A percentile compares a stretch with the other conserved stretches of the same genome.
phyloP scores from a whole-genome alignment of 2,329 filamentous ascomycete species.

The Trichoderma polysporum region DNA sequence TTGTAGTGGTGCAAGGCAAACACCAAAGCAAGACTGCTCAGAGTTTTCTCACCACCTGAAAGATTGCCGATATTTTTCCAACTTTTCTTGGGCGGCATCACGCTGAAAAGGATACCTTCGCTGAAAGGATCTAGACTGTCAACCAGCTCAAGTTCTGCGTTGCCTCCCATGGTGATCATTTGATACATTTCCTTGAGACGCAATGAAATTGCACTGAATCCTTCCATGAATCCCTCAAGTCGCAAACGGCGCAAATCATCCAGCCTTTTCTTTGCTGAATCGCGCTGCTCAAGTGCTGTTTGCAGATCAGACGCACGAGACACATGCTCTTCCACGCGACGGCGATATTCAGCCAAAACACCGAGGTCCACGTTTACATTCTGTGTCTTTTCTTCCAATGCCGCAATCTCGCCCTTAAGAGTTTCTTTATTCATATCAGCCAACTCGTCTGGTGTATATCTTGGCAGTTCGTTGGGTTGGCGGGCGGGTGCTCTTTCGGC shows the following conservation, averaged over 20 bases:
- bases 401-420: slow-evolving; percentile 62
- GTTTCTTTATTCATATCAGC: slow-evolving; percentile 63
- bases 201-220: slow-evolving; percentile 89
- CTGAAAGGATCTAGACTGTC: slow-evolving; percentile 95
- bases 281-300: slow-evolving; percentile 72
- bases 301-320: slow-evolving; percentile 81
- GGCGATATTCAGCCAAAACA: slow-evolving; percentile 85
- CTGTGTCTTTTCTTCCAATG: slow-evolving; percentile 69
- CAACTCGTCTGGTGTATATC: slow-evolving; percentile 72
- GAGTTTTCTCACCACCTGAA: slow-evolving; percentile 94
- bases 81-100: slow-evolving; percentile 99
- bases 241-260: slow-evolving; percentile 89
- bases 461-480: slow-evolving; percentile 64
- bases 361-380: slow-evolving; percentile 85
- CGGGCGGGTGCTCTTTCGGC: slow-evolving; percentile 28
- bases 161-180: slow-evolving; percentile 99
- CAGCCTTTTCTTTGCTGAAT: slow-evolving; percentile 85
- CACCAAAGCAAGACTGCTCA: slow-evolving; percentile 90
- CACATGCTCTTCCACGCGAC: slow-evolving; percentile 79
- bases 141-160: slow-evolving; percentile 94
- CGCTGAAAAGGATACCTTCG: slow-evolving; percentile 93
- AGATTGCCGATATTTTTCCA: slow-evolving; percentile 99
- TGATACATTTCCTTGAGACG: slow-evolving; percentile 99
- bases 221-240: slow-evolving; percentile 97
- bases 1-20: slow-evolving; percentile 98